Conservation (phyloP, 139 green algal genomes). For the Medakamo hakoo region DNA sequence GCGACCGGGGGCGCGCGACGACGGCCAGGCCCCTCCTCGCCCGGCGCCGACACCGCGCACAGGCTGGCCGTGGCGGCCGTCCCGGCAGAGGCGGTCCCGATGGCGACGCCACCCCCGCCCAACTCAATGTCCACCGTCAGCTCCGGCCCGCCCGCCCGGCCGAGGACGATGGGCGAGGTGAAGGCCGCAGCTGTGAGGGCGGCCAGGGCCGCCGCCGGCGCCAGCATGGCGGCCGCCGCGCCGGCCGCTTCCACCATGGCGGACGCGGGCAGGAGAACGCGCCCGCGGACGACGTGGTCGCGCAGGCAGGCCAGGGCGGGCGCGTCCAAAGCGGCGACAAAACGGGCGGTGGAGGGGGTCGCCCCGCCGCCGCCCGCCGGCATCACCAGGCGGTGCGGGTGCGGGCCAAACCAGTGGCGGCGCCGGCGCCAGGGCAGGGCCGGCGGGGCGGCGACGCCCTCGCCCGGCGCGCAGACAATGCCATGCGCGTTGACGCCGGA, state of each 20-base stretch:
- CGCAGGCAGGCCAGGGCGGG: slow-evolving; percentile 7
- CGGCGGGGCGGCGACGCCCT: no score
- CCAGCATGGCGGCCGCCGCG: not conserved
- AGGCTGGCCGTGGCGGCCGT: no score
- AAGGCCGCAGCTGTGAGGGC: not conserved
- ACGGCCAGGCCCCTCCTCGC: no score
- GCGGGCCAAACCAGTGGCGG: not conserved
- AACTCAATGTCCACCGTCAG: no score
- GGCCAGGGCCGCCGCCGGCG: not conserved
- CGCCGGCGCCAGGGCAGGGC: not conserved
- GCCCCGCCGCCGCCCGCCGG: no score
- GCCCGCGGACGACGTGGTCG: slow-evolving; percentile 23
- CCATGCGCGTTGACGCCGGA: slow-evolving; percentile 67
- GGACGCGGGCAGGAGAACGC: slow-evolving; percentile 39
- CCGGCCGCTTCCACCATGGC: slow-evolving; percentile 32
- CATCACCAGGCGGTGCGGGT: not conserved
- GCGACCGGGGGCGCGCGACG: not conserved
- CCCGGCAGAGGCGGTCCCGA: no score
- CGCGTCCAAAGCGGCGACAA: not conserved
- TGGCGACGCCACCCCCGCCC: no score
- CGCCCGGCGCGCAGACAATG: slow-evolving; percentile 17
- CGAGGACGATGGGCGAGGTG: no score
- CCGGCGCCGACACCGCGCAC: not conserved
- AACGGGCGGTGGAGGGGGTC: not conserved
- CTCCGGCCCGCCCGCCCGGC: no score